Percentiles rank a stretch among this genome's conserved stretches.
Evolutionary conservation across 306 rosid species (phyloP).

Genomic region (cucumber (Cucumis sativus)): Cucumber_9930_V3 NC_026656.2:13350001-13350500

Average conservation of each 20-base stretch:
- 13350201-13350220: too few relatives aligned
- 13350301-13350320: background rate
- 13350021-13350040: background rate
- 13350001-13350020: background rate
- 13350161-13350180: too few relatives aligned
- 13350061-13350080: background rate
- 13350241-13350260: too few relatives aligned
- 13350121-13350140: too few relatives aligned
- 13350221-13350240: too few relatives aligned
- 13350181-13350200: too few relatives aligned
- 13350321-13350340: too few relatives aligned
- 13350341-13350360: too few relatives aligned
- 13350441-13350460: background rate
- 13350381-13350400: too few relatives aligned
- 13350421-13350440: background rate
- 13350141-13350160: too few relatives aligned
- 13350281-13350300: background rate
- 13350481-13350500: background rate
- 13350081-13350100: background rate
- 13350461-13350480: background rate
- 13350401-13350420: background rate
- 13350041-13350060: background rate
- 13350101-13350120: too few relatives aligned
- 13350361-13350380: background rate
- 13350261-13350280: too few relatives aligned